Conservation (phyloP, 805 yeast genomes). For the Hanseniaspora valbyensis region DNA sequence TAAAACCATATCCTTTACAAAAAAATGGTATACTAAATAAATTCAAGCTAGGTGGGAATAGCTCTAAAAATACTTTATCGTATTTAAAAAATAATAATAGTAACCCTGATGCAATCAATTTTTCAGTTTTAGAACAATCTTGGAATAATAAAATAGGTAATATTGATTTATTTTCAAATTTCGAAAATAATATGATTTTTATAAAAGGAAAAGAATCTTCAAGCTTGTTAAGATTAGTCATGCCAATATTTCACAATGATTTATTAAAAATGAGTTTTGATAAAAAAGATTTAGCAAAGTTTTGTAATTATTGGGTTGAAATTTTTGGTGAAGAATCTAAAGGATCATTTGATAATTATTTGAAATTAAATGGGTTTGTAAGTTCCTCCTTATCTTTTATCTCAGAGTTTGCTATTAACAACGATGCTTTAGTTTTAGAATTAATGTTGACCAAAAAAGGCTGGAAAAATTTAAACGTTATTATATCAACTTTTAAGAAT, state of each 20-base stretch:
- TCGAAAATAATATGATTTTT: conserved; percentile 28
- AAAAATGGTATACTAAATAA: background rate
- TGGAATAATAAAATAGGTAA: conserved; percentile 20
- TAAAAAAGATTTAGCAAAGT: conserved; percentile 24
- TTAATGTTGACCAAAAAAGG: conserved; percentile 41
- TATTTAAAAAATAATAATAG: background rate
- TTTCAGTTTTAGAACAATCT: conserved; percentile 22
- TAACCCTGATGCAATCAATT: background rate
- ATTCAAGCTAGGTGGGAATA: background rate
- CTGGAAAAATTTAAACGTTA: conserved; percentile 26
- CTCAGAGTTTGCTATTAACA: conserved; percentile 31
- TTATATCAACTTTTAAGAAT: conserved; percentile 31
- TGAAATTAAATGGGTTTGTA: conserved; percentile 31
- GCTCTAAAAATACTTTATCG: no score
- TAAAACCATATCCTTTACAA: conserved; percentile 19
- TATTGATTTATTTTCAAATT: conserved; percentile 22
- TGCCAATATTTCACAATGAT: conserved; percentile 29
- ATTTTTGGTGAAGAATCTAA: conserved; percentile 53
- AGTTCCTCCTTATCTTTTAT: conserved; percentile 34
- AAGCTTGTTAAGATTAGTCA: conserved; percentile 34
- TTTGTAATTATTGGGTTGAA: conserved; percentile 41
- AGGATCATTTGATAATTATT: conserved; percentile 37
- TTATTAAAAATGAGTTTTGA: conserved; percentile 16
- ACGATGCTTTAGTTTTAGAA: conserved; percentile 40
- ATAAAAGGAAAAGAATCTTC: conserved; percentile 32